Conservation (phyloP, 2,329 filamentous ascomycete genomes). For the Ascochyta clinopodiicola region DNA sequence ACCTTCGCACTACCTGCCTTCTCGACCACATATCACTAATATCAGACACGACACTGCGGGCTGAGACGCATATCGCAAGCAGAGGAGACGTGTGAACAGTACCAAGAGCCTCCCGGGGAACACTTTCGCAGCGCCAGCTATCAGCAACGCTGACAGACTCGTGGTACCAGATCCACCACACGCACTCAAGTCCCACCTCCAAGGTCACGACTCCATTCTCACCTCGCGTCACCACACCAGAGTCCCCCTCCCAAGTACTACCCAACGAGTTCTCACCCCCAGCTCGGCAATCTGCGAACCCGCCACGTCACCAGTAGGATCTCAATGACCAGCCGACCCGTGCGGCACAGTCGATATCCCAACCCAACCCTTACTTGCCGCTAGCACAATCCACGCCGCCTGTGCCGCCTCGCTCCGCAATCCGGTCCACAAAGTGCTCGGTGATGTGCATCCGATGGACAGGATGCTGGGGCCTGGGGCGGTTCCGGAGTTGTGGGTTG, state of each 20-base stretch:
- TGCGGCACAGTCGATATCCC: neutral
- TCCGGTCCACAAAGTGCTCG: neutral
- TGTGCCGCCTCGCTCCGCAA: neutral
- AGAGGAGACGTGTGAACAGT: too few relatives aligned
- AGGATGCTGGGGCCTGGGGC: neutral
- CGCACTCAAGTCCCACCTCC: neutral
- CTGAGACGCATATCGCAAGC: too few relatives aligned
- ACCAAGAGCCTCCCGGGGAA: too few relatives aligned
- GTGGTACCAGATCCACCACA: too few relatives aligned
- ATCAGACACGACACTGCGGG: too few relatives aligned
- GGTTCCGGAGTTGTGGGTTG: neutral
- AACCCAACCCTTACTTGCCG: neutral
- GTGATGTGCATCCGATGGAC: constrained; percentile 2
- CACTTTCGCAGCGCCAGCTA: too few relatives aligned
- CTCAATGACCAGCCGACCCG: neutral
- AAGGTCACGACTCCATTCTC: neutral
- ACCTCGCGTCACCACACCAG: neutral
- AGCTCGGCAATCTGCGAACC: neutral
- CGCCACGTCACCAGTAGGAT: neutral
- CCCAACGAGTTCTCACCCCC: neutral
- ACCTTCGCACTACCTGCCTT: too few relatives aligned
- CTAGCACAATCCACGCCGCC: neutral
- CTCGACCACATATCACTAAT: too few relatives aligned
- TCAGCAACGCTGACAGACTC: too few relatives aligned
- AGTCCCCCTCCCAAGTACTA: neutral